phyloP scores from a whole-genome alignment of 1,284 basidiomycete species.

The Ganoderma lingzhi region DNA sequence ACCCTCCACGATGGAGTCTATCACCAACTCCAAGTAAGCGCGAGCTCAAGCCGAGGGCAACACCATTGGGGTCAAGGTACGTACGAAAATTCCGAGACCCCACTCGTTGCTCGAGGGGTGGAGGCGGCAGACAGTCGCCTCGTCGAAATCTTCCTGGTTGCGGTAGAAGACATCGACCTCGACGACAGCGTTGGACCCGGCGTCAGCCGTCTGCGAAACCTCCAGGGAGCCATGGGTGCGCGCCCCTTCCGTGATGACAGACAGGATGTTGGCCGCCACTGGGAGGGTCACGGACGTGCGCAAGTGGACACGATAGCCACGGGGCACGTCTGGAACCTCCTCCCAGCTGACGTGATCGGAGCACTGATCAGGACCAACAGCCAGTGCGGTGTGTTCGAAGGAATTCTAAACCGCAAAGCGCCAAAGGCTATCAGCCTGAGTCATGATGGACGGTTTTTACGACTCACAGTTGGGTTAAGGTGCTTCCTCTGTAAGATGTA shows the following conservation, averaged over 20 bases:
- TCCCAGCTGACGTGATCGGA: neutral
- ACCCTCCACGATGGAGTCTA: conserved; percentile 29
- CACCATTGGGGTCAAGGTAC: conserved; percentile 12
- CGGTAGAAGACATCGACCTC: conserved; percentile 33
- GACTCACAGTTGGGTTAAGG: neutral
- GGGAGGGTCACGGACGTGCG: conserved; percentile 34
- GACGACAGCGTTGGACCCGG: conserved; percentile 30
- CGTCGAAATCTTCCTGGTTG: conserved; percentile 28
- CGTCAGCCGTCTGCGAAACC: conserved; percentile 28
- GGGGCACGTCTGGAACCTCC: neutral
- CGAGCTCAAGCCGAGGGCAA: neutral
- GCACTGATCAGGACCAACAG: neutral
- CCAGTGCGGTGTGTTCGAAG: neutral
- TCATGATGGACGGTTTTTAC: neutral
- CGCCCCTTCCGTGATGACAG: conserved; percentile 39
- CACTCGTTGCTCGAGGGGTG: conserved; percentile 32
- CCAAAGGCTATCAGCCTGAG: neutral
- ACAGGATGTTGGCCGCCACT: conserved; percentile 35
- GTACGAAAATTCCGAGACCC: conserved; percentile 42
- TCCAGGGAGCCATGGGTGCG: conserved; percentile 35
- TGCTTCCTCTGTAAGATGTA: conserved; percentile 1
- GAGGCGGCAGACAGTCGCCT: conserved; percentile 34
- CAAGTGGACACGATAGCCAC: conserved; percentile 9
- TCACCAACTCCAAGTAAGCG: neutral
- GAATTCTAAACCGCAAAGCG: neutral